Percentiles rank a stretch among this genome's conserved stretches.
These are phyloP conservation scores for Melaleuca quinquenervia DNA, from an alignment of 345 rosid species.

Conservation along the genomic window DNA sequence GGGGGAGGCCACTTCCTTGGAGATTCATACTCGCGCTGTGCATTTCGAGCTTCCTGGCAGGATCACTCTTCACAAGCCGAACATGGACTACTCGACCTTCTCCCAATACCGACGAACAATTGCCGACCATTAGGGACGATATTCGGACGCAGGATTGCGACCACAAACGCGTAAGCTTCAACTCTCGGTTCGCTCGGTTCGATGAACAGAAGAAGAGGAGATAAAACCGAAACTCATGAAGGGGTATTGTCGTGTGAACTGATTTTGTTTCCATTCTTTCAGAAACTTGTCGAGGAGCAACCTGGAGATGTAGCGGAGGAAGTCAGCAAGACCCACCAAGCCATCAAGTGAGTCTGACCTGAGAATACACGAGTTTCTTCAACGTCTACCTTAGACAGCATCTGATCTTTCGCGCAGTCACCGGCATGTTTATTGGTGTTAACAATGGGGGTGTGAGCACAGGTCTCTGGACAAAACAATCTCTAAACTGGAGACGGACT, in stretches of 20 bases:
- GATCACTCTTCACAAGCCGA: constrained; percentile 45
- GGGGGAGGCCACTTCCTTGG: constrained; percentile 53
- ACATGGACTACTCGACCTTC: constrained; percentile 15
- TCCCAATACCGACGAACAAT: constrained; percentile 8
- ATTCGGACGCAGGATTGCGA: constrained; percentile 33
- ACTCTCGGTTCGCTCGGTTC: neutral
- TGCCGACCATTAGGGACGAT: constrained; percentile 6
- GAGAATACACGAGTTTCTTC: neutral
- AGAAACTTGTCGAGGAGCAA: constrained; percentile 55
- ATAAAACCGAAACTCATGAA: too few species aligned
- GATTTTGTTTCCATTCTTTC: neutral
- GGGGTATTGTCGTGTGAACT: neutral
- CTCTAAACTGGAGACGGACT: constrained; percentile 53
- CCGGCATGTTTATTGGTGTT: neutral
- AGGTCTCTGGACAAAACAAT: constrained; percentile 70
- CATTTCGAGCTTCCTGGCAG: constrained; percentile 62
- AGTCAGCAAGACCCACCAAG: constrained; percentile 62
- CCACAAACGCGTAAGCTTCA: constrained; percentile 54
- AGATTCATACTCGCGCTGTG: constrained; percentile 53
- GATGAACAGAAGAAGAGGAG: too few species aligned
- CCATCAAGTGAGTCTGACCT: constrained; percentile 31
- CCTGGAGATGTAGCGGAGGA: constrained; percentile 52
- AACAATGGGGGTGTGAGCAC: neutral
- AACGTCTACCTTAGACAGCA: neutral
- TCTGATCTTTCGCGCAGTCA: neutral